Percentiles rank a stretch among this genome's conserved stretches.
Evolutionary conservation across 495 filamentous ascomycete species (phyloP).

Genomic region (Annulohypoxylon moriforme): DNA sequence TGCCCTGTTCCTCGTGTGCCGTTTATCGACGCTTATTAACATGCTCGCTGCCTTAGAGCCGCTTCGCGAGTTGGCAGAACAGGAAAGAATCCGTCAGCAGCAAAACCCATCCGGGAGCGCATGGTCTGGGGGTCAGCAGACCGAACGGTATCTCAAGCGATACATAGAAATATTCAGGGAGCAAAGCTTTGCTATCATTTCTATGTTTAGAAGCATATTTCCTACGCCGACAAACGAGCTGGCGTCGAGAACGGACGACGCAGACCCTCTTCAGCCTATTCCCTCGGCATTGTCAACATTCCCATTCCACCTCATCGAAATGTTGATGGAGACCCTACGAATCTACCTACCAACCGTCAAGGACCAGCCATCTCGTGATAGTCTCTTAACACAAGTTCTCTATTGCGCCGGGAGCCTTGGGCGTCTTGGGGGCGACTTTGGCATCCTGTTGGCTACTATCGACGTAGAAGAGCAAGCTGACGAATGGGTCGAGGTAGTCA

Average conservation of each 20-base stretch:
- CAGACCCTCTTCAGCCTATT: conserved; percentile 73
- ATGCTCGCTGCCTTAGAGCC: conserved; percentile 89
- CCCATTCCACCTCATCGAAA: conserved; percentile 82
- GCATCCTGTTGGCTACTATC: conserved; percentile 81
- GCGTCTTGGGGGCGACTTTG: conserved; percentile 91
- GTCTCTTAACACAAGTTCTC: conserved; percentile 90
- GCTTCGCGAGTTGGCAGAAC: conserved; percentile 86
- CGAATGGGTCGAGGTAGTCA: conserved; percentile 93
- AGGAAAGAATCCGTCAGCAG: conserved; percentile 71
- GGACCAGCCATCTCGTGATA: conserved; percentile 82
- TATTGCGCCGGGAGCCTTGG: conserved; percentile 96
- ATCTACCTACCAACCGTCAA: conserved; percentile 84
- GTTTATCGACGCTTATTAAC: conserved; percentile 79
- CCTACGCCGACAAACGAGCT: conserved; percentile 58
- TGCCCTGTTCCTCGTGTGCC: conserved; percentile 86
- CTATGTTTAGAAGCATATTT: conserved; percentile 92
- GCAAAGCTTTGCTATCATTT: conserved; percentile 94
- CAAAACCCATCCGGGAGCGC: conserved; percentile 45
- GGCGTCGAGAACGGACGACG: conserved; percentile 35
- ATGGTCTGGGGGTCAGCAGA: conserved; percentile 89
- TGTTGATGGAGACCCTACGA: conserved; percentile 81
- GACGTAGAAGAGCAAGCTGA: conserved; percentile 66
- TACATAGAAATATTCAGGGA: conserved; percentile 99
- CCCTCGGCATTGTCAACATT: conserved; percentile 86
- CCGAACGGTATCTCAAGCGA: conserved; percentile 91